Evolutionary conservation across 805 yeast genomes (phyloP), one percentile per base, ranked within the genome.

Genomic region (Spathaspora arborariae): DNA sequence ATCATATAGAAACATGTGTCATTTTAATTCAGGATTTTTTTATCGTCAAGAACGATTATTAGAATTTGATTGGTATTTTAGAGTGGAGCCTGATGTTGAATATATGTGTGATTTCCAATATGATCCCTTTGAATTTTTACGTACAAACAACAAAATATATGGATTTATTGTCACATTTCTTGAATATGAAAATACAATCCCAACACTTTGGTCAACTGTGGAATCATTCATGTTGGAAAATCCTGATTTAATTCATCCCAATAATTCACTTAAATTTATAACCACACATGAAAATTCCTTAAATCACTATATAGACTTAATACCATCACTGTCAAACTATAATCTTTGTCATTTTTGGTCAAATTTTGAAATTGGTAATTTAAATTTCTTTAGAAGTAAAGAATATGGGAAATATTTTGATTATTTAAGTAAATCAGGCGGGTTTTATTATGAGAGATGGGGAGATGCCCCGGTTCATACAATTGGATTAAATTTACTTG

Each of bases 1-100:
- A 50, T 70, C 78, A 11, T 81, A 81, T 55, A 57, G 84, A 44
- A 79, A 78, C 58, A 81, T 81, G 86, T 86, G 95, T 62, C 81
- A 89, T 40, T 86, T 81, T 66, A 84, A 85, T 63, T 75, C 84
- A 7, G 94, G 94, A 1, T 68, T 67, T 49, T 81, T 79, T 56
- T 80, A 72, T 60, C 69, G 70, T 41, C 70, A 80, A 50, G 69
- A 72, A 24, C 67, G 69, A 38, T 54, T 81, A 45, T 45, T 63
- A 20, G 56, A 72, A 24, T 80, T 76, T 57, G 80, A 74, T 40
- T 81, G 81, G 69, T 77, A 78, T 48, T 80, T 82, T 72, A 60
- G 86, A 54, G 82, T 81, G 5, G 86, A 81, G 53, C 85, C 85
- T 1, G 78, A 78, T 42, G 78, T 80, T 19, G 70, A 71, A 51